phyloP scores from a whole-genome alignment of 495 filamentous ascomycete genomes.

The Recurvomyces mirabilis region DNA sequence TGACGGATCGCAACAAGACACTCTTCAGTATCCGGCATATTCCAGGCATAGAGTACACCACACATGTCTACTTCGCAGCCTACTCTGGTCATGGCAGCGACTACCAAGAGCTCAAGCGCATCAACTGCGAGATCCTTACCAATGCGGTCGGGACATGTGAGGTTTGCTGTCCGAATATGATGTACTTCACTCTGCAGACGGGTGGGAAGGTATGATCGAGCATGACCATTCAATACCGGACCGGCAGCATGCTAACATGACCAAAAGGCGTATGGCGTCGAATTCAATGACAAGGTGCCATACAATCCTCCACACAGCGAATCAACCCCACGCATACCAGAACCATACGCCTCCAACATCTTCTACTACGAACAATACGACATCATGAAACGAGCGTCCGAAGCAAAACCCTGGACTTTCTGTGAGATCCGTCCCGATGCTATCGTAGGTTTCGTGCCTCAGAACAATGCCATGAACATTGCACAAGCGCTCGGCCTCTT shows the following conservation, averaged over 20 bases:
- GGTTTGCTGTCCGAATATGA: constrained; percentile 27
- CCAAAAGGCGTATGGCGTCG: constrained; percentile 29
- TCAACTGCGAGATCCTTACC: constrained; percentile 24
- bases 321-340: constrained; percentile 33
- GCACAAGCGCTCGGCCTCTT: constrained; percentile 34
- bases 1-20: constrained; percentile 8
- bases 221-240: no score
- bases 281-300: constrained; percentile 28
- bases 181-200: constrained; percentile 34
- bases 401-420: constrained; percentile 35
- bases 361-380: constrained; percentile 41
- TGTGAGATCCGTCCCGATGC: constrained; percentile 38
- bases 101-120: constrained; percentile 22
- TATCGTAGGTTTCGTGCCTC: constrained; percentile 37
- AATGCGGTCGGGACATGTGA: constrained; percentile 29
- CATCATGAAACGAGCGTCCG: constrained; percentile 26
- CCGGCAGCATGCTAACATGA: constrained; percentile 2
- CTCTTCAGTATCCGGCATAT: constrained; percentile 9
- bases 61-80: constrained; percentile 23
- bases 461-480: constrained; percentile 34
- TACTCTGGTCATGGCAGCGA: constrained; percentile 18
- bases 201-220: constrained; percentile 29
- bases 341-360: constrained; percentile 34
- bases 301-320: constrained; percentile 32
- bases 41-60: constrained; percentile 16